phyloP scores from a whole-genome alignment of 2,329 filamentous ascomycete genomes.

The Bipolaris zeicola region DNA sequence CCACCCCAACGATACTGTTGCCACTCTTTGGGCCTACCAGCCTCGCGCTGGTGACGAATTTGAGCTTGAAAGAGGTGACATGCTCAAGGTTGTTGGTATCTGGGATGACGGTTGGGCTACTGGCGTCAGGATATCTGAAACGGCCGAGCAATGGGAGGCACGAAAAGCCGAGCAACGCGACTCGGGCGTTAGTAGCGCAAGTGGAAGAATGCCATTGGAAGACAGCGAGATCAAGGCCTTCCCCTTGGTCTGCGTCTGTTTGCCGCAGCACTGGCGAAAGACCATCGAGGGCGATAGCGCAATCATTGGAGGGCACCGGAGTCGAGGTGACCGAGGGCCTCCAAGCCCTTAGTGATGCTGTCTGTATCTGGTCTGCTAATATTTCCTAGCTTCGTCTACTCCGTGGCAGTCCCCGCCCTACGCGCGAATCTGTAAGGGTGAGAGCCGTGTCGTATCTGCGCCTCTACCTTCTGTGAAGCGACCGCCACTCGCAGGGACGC shows the following conservation, averaged over 20 bases:
- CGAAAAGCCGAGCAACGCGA: slow-evolving; percentile 80
- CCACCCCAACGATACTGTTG: slow-evolving; percentile 84
- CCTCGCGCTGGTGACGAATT: slow-evolving; percentile 94
- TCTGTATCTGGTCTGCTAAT: slow-evolving; percentile 31
- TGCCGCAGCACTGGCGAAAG: slow-evolving; percentile 94
- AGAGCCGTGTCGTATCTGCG: slow-evolving; percentile 13
- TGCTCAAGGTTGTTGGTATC: slow-evolving; percentile 97
- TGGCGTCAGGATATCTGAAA: slow-evolving; percentile 79
- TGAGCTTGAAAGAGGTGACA: slow-evolving; percentile 88
- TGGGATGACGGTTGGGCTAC: slow-evolving; percentile 99
- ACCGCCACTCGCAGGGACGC: slow-evolving; percentile 24
- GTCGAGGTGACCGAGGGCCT: slow-evolving; percentile 43
- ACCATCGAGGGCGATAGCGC: slow-evolving; percentile 84
- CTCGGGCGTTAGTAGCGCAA: slow-evolving; percentile 88
- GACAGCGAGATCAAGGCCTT: slow-evolving; percentile 94
- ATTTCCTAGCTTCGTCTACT: slow-evolving; percentile 29
- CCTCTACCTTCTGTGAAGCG: slow-evolving; percentile 19
- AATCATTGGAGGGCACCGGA: slow-evolving; percentile 34
- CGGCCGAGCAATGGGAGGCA: slow-evolving; percentile 86
- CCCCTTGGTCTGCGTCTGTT: slow-evolving; percentile 92
- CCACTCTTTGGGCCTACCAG: slow-evolving; percentile 95
- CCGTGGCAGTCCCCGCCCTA: slow-evolving; percentile 17
- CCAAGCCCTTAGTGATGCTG: slow-evolving; percentile 34
- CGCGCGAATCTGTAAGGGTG: slow-evolving; percentile 1
- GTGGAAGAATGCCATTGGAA: slow-evolving; percentile 48